Conservation (phyloP, 805 yeast species). For the Yamadazyma sp. region DNA sequence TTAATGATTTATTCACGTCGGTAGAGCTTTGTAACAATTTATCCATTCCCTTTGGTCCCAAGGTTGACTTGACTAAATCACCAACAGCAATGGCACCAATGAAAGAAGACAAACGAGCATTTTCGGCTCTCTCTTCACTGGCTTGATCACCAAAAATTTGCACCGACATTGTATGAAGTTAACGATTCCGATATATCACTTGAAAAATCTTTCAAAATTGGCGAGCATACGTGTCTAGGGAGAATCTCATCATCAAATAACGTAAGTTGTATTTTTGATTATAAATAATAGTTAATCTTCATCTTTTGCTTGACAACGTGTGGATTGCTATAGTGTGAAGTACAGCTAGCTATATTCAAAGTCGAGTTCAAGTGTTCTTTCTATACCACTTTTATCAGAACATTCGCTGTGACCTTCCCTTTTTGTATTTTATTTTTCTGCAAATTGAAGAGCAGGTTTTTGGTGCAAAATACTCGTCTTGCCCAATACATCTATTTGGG, state of each 20-base stretch:
- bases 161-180: constrained; percentile 54
- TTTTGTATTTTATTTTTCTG: not conserved
- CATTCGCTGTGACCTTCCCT: no score
- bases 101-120: constrained; percentile 95
- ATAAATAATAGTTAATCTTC: no score
- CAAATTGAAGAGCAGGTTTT: not conserved
- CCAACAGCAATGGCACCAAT: constrained; percentile 99
- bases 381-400: no score
- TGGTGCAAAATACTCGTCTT: no score
- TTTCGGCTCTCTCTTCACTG: constrained; percentile 95
- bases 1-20: constrained; percentile 65
- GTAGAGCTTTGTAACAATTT: constrained; percentile 86
- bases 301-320: no score
- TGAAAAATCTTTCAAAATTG: constrained; percentile 7
- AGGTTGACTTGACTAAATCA: constrained; percentile 87
- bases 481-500: no score
- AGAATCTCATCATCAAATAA: constrained; percentile 12
- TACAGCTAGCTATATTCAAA: no score
- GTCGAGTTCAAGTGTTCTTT: no score
- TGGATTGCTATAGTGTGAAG: no score
- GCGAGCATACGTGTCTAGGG: constrained; percentile 12
- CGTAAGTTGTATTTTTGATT: constrained; percentile 5
- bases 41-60: constrained; percentile 99
- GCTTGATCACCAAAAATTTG: constrained; percentile 97
- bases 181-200: not conserved